Evolutionary conservation across 208 protist species (phyloP), one percentile per base, ranked within the genome.

Genomic region (Leishmania tarentolae): DNA sequence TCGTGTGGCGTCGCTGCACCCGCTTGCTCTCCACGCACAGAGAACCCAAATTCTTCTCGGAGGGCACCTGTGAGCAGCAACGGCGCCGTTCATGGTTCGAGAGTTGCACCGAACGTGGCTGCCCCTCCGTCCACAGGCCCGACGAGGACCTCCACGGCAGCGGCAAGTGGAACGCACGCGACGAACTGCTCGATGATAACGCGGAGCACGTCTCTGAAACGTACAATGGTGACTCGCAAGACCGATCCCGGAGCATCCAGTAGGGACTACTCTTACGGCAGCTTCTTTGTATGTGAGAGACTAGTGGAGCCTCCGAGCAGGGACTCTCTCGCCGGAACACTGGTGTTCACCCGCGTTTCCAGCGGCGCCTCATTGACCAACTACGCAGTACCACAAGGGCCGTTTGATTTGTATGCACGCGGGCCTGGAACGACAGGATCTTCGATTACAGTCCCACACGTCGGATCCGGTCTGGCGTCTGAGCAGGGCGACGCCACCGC

Each of bases 391-490:
- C 52, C 73, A 15, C 71, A 59, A 35, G 57, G 47, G 28, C 57
- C 52, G 0, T 81, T 44, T 76, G 81, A 85, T 52, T 42, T 71
- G 28, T 50, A 77, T 52, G 76, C 71, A 17, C n/a, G 66, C 9
- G n/a, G 35, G 21, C 7, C 37, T 15, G 40, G 40, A 3, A 77
- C n/a, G 56, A 66, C 9, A 4, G 24, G 24, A 9, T 0, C 52
- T 17, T 59, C 40, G 7, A 19, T 46, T 7, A 35, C 53, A 24
- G 53, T 65, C 19, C 56, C 73, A 6, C 50, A 31, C 53, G 24
- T 77, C 52, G 50, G 24, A 31, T 35, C 56, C 15, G 3, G 19
- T 11, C 31, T 31, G 40, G 37, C 31, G 13, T 59, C 44, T 2
- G 71, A 59, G 47, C 31, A 31, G 50, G 47, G 47, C 44, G 31